These are phyloP conservation scores for Trichoderma afroharzianum DNA, from an alignment of 2,329 filamentous ascomycete genomes.

Conservation along the genomic window DNA sequence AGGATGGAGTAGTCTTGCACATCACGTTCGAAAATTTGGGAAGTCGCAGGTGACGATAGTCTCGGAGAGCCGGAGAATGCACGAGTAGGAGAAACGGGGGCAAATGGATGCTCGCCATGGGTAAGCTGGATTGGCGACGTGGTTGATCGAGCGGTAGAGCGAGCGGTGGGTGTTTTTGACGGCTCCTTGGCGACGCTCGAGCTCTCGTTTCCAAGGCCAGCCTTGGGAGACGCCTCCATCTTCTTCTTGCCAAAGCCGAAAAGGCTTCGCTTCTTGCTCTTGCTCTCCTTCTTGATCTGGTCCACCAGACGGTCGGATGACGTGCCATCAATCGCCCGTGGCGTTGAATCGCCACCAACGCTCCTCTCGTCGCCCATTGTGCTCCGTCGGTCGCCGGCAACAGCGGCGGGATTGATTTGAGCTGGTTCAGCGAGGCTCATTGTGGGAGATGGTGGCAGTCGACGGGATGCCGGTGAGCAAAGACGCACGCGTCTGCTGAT, in stretches of 20 bases:
- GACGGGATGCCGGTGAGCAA: not conserved
- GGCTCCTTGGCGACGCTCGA: slow-evolving; percentile 32
- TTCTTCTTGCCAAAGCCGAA: slow-evolving; percentile 64
- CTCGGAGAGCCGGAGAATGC: slow-evolving; percentile 69
- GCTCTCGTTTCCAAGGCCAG: slow-evolving; percentile 33
- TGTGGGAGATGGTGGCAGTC: not conserved
- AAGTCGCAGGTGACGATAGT: slow-evolving; percentile 71
- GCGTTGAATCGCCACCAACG: slow-evolving; percentile 32
- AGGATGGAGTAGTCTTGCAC: slow-evolving; percentile 74
- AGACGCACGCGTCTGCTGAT: not conserved
- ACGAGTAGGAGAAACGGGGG: slow-evolving; percentile 61
- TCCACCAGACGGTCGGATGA: slow-evolving; percentile 30
- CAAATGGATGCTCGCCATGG: slow-evolving; percentile 41
- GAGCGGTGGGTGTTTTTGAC: slow-evolving; percentile 35
- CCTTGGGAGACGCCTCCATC: slow-evolving; percentile 38
- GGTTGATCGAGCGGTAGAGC: slow-evolving; percentile 29
- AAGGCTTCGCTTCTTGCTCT: slow-evolving; percentile 54
- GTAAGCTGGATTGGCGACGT: slow-evolving; percentile 36
- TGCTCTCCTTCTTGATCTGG: slow-evolving; percentile 22
- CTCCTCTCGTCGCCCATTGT: slow-evolving; percentile 27
- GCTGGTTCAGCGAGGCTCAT: slow-evolving; percentile 32
- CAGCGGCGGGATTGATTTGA: slow-evolving; percentile 14
- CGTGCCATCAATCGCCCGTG: slow-evolving; percentile 28
- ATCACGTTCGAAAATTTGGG: slow-evolving; percentile 88
- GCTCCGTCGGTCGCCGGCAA: slow-evolving; percentile 18